Base-by-base conservation (phyloP, 2,329 filamentous ascomycete species). In the Chaetothyriales sp. region DNA sequence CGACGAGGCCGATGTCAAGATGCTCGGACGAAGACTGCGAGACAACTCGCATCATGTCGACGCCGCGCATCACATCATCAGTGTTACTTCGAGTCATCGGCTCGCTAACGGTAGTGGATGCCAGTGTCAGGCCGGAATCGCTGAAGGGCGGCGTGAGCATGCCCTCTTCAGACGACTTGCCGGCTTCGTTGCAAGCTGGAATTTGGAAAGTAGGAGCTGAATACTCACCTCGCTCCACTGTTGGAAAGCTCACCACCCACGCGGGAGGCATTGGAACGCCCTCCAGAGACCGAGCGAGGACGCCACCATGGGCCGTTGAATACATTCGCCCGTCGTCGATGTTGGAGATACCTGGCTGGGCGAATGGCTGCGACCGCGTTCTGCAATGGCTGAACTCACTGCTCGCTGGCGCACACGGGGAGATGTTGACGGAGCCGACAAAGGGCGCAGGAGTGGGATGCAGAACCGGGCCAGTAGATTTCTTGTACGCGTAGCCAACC, bases 31-130 rank as follows among this genome's bases (percentile, higher is more conserved):
- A 62, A 52, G 62, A 62, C 42, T 63, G 63, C 19, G 67, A 70
- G 56, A 69, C 64, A 57, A 72, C 67, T 55, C 68, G 63, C 61
- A 72, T 66, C 66, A 69, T 71, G 55, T 63, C 63, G 55, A 72
- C 60, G 47, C 64, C 64, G 53, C 67, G 66, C 46, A 73, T 57
- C 32, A 68, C 67, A 55, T 73, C 70, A 55, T 69, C 67, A 28
- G 70, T 73, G 44, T 64, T 63, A 55, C 65, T 71, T 55, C 70
- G 65, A 55, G 63, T 68, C 70, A 73, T 73, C 43, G 57, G 57
- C 52, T 70, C 65, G 49, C 66, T 63, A 43, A 66, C 56, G 26
- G 59, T 61, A 36, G 61, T 57, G 22, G 60, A 51, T 20, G 61
- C 58, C 32, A 58, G 55, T 22, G 54, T 59, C 53, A 63, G 53